phyloP scores from a whole-genome alignment of 306 rosid species.

The Crotalaria pallida region DNA sequence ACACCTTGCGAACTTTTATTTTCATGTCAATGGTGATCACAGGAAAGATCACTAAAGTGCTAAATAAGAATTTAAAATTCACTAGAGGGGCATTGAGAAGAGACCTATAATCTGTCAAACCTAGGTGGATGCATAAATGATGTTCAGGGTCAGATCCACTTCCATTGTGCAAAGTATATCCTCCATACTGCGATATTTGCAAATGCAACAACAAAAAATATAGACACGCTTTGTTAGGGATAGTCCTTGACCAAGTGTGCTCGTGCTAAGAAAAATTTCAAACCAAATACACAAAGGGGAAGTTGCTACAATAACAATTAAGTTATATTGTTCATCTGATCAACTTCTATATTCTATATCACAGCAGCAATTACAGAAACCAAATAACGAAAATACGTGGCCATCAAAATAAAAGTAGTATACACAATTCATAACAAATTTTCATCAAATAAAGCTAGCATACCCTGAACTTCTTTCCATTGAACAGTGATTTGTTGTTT shows the following conservation, averaged over 20 bases:
- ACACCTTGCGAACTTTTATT: background rate
- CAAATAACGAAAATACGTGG: background rate
- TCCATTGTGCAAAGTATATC: conserved; percentile 29
- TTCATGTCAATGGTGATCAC: background rate
- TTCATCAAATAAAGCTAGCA: background rate
- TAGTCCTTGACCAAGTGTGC: background rate
- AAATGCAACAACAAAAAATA: background rate
- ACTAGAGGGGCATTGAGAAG: conserved; percentile 18
- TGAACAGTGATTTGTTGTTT: conserved; percentile 62
- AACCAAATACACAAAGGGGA: background rate
- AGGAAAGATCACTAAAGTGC: background rate
- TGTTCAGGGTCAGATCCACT: conserved; percentile 42
- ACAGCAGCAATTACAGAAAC: background rate
- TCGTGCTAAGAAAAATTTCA: background rate
- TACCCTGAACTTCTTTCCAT: conserved; percentile 86
- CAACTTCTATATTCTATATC: background rate
- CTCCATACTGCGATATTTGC: conserved; percentile 61
- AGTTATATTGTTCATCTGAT: background rate
- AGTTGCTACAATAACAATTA: background rate
- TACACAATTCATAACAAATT: background rate
- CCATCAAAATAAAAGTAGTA: background rate
- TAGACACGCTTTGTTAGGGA: background rate
- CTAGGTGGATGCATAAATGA: conserved; percentile 66
- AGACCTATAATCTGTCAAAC: conserved; percentile 92
- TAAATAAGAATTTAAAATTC: background rate